Evolutionary conservation across 257 asterid genomes (phyloP).

Genomic region (Solanum medicagineum): DNA sequence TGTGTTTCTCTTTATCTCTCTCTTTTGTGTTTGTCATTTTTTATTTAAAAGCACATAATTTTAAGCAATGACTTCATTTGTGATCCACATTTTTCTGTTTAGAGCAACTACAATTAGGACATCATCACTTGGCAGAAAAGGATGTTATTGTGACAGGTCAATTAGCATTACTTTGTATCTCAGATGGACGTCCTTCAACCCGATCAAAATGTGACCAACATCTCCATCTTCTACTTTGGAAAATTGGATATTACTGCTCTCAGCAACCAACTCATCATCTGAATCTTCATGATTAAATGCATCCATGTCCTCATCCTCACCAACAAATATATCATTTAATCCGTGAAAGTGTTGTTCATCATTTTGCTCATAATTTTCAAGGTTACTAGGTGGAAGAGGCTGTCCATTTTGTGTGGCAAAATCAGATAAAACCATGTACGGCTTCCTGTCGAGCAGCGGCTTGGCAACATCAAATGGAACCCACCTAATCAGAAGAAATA

Average conservation of each 20-base stretch:
- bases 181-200: constrained; percentile 42
- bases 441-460: constrained; percentile 64
- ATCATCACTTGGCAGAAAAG: neutral
- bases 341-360: constrained; percentile 26
- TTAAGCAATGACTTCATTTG: neutral
- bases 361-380: constrained; percentile 30
- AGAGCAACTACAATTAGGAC: neutral
- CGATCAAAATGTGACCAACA: constrained; percentile 47
- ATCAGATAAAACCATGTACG: constrained; percentile 64
- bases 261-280: constrained; percentile 46
- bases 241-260: constrained; percentile 17
- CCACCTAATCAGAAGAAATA: constrained; percentile 50
- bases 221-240: constrained; percentile 33
- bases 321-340: constrained; percentile 29
- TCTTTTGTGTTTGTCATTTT: neutral
- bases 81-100: neutral
- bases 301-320: constrained; percentile 49
- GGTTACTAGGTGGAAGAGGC: constrained; percentile 12
- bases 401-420: constrained; percentile 31
- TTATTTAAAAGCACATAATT: neutral
- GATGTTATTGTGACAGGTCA: neutral
- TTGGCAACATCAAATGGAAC: constrained; percentile 59
- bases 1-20: neutral
- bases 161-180: constrained; percentile 47
- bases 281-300: constrained; percentile 56